A percentile compares a stretch with the other conserved stretches of the same genome.
Conservation (phyloP, 2,329 filamentous ascomycete species). For the Aureobasidium vineae region DNA sequence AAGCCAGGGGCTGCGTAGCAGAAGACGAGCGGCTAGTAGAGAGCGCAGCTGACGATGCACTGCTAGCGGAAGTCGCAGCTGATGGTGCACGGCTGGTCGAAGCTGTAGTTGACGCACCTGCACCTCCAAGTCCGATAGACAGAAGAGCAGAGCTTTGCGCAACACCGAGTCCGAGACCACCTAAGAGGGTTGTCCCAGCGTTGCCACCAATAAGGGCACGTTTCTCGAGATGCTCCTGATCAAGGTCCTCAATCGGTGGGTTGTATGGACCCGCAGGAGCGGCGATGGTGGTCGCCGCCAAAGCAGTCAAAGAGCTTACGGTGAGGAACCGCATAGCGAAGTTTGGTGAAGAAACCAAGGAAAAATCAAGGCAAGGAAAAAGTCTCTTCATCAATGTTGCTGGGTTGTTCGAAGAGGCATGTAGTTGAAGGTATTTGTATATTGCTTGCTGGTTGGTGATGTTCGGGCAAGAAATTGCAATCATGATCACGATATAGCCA, state of each 20-base stretch:
- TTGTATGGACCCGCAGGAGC: conserved; percentile 2
- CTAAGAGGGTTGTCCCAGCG: not conserved
- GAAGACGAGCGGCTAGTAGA: not conserved
- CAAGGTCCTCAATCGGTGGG: not conserved
- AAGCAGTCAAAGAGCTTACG: not conserved
- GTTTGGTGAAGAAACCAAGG: too few species aligned
- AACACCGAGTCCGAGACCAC: not conserved
- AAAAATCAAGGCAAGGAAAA: not conserved
- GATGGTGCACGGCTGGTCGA: not conserved
- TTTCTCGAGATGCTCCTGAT: not conserved
- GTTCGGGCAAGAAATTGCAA: not conserved
- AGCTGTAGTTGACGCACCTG: not conserved
- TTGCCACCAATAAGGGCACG: conserved; percentile 8
- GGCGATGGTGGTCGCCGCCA: conserved; percentile 11
- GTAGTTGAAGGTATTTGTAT: not conserved
- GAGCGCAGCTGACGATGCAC: not conserved
- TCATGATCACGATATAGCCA: not conserved
- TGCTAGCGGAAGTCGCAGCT: not conserved
- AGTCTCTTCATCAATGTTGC: not conserved
- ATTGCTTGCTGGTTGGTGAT: not conserved
- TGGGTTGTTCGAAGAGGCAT: not conserved
- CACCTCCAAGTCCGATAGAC: not conserved
- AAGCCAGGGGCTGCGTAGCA: not conserved
- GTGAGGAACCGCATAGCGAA: not conserved
- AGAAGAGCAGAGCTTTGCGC: not conserved